phyloP scores from a whole-genome alignment of 352 stramenopile species.

The Globisporangium spinosum region DNA sequence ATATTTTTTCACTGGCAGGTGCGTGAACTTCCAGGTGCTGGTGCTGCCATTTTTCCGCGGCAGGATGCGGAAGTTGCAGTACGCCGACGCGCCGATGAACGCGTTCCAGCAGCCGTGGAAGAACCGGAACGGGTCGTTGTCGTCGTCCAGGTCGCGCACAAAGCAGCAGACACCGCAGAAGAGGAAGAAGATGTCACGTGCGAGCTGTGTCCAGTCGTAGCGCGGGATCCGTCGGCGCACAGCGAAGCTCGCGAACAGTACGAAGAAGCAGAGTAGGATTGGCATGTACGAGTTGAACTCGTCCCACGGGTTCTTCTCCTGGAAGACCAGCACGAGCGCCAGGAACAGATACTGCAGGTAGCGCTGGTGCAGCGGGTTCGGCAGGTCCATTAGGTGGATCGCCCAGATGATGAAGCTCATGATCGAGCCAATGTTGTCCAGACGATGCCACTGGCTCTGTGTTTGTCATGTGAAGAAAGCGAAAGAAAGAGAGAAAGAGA shows the following conservation, averaged over 20 bases:
- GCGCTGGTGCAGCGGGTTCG: constrained; percentile 28
- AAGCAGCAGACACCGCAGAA: constrained; percentile 54
- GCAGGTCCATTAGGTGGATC: constrained; percentile 77
- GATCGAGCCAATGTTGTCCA: constrained; percentile 82
- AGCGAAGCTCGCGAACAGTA: constrained; percentile 43
- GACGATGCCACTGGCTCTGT: constrained; percentile 71
- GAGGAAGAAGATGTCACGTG: constrained; percentile 46
- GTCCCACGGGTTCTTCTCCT: constrained; percentile 81
- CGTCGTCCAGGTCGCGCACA: constrained; percentile 58
- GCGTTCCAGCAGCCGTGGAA: constrained; percentile 83
- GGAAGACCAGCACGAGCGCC: constrained; percentile 53
- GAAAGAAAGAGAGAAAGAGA: background rate
- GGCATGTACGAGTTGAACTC: constrained; percentile 49
- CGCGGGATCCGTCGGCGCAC: constrained; percentile 35
- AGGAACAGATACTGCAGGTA: constrained; percentile 76
- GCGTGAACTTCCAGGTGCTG: constrained; percentile 10
- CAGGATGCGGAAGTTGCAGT: constrained; percentile 71
- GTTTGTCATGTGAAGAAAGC: background rate
- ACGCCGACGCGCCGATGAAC: constrained; percentile 64
- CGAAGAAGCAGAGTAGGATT: constrained; percentile 38
- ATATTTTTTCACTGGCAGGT: constrained; percentile 40
- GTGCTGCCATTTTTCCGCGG: constrained; percentile 15
- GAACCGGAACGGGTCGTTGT: constrained; percentile 72
- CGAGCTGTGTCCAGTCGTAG: constrained; percentile 54
- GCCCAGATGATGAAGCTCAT: constrained; percentile 77